A percentile compares a stretch with the other conserved stretches of the same genome.
phyloP scores from a whole-genome alignment of 2,329 filamentous ascomycete genomes.

The Zalaria obscura region DNA sequence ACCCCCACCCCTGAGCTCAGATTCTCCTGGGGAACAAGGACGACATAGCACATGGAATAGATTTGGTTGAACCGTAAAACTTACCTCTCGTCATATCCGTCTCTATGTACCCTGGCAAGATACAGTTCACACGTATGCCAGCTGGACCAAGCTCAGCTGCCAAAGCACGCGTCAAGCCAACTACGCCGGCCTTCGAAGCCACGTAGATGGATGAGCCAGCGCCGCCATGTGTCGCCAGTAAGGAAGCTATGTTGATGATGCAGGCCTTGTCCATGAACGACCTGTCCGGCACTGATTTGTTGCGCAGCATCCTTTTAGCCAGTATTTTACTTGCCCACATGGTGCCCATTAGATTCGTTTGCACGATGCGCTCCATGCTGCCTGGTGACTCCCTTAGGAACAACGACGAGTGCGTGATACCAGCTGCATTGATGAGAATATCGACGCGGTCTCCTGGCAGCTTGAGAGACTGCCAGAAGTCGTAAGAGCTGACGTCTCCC shows the following conservation, averaged over 20 bases:
- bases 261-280: constrained; percentile 31
- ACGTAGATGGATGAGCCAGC: constrained; percentile 42
- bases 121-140: constrained; percentile 55
- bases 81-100: constrained; percentile 11
- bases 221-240: constrained; percentile 57
- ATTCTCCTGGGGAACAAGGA: too few relatives aligned
- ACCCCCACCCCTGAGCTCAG: too few relatives aligned
- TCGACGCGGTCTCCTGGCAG: constrained; percentile 18
- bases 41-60: too few relatives aligned
- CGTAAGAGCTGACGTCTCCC: constrained; percentile 4
- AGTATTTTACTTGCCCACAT: constrained; percentile 46
- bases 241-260: constrained; percentile 71
- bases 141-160: constrained; percentile 26
- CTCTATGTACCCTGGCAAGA: constrained; percentile 10
- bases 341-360: constrained; percentile 56
- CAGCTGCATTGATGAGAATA: constrained; percentile 69
- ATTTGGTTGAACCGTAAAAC: not conserved
- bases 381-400: constrained; percentile 40
- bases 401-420: constrained; percentile 51
- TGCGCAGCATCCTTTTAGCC: constrained; percentile 32
- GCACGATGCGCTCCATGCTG: constrained; percentile 43
- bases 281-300: constrained; percentile 10
- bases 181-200: constrained; percentile 13
- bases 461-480: constrained; percentile 5
- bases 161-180: constrained; percentile 8